A percentile compares a stretch with the other conserved stretches of the same genome.
Evolutionary conservation across 192 early-diverging fungal genomes (phyloP).

Genomic region (Linnemannia elongata): DNA sequence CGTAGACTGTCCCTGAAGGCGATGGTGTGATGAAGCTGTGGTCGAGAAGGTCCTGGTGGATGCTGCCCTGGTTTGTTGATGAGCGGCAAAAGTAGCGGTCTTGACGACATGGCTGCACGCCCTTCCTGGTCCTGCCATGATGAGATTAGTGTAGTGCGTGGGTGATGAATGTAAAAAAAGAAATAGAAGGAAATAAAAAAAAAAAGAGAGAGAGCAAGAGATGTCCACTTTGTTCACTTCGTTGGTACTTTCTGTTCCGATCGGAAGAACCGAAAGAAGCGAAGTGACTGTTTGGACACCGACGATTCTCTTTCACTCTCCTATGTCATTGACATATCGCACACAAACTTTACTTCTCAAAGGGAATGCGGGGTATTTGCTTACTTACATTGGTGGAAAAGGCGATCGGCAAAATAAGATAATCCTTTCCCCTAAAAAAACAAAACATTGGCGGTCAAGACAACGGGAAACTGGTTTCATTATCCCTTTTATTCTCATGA

Average conservation of each 20-base stretch:
- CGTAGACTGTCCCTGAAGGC: not conserved
- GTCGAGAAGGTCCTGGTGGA: not conserved
- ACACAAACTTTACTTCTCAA: not conserved
- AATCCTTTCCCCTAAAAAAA: no score
- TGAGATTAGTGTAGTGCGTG: not conserved
- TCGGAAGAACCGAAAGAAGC: not conserved
- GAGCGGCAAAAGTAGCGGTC: not conserved
- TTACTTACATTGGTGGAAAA: not conserved
- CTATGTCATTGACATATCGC: not conserved
- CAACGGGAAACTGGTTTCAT: not conserved
- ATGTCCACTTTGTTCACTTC: not conserved
- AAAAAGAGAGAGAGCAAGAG: not conserved
- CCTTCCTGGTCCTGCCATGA: constrained; percentile 17
- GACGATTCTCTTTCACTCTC: not conserved
- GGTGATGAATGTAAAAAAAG: not conserved
- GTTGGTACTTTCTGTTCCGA: not conserved
- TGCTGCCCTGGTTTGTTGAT: not conserved
- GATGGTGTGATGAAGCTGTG: not conserved
- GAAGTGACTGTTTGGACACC: not conserved
- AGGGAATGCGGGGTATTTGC: not conserved
- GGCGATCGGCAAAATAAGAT: not conserved
- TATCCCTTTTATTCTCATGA: not conserved
- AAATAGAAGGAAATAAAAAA: not conserved
- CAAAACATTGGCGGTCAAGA: not conserved
- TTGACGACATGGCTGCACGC: constrained; percentile 10